phyloP scores from a whole-genome alignment of 75 land plant genomes.

The Gnetum montanum region DNA sequence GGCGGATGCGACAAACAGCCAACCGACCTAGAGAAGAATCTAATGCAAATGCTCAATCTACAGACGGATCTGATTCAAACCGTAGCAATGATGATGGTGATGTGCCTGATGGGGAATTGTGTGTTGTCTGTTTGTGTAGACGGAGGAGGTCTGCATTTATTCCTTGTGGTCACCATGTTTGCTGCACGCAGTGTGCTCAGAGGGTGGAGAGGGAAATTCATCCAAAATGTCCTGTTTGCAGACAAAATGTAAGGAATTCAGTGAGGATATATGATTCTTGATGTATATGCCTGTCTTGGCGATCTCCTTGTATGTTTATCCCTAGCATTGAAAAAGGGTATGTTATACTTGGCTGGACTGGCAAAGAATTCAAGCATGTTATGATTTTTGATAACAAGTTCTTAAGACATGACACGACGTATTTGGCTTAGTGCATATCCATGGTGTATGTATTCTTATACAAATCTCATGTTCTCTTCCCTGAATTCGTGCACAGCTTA shows the following conservation, averaged over 20 bases:
- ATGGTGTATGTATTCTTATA: too few relatives aligned
- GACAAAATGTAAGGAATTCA: conserved; percentile 40
- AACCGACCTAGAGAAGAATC: conserved; percentile 10
- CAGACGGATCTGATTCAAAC: conserved; percentile 4
- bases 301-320: too few relatives aligned
- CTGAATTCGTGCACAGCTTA: too few relatives aligned
- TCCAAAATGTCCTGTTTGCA: conserved; percentile 78
- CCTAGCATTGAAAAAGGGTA: too few relatives aligned
- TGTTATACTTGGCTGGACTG: too few relatives aligned
- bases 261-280: conserved; percentile 51
- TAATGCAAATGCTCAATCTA: too few relatives aligned
- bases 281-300: too few relatives aligned
- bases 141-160: conserved; percentile 63
- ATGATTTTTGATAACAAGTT: too few relatives aligned
- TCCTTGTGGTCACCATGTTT: conserved; percentile 91
- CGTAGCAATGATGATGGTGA: conserved; percentile 36
- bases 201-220: conserved; percentile 36
- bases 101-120: conserved; percentile 77
- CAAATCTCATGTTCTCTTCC: too few relatives aligned
- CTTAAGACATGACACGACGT: too few relatives aligned
- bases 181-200: conserved; percentile 69
- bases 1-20: conserved; percentile 22
- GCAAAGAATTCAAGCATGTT: too few relatives aligned
- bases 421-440: too few relatives aligned
- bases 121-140: conserved; percentile 68